Evolutionary conservation across 495 filamentous ascomycete species (phyloP).

Genomic region (Trichocladium uniseriatum): DNA sequence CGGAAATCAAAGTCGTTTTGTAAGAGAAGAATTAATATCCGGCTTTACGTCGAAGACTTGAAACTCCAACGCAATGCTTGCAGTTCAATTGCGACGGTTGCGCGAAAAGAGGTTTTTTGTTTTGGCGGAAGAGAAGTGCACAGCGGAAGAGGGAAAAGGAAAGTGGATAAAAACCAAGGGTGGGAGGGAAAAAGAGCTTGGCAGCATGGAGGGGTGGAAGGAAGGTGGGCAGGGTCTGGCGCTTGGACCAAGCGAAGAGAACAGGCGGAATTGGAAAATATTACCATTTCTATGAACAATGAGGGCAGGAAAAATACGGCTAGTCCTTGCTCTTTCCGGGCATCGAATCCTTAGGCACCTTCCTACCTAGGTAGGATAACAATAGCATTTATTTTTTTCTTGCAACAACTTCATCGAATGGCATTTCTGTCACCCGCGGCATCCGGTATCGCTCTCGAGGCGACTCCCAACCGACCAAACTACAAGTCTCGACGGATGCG

Average conservation of each 20-base stretch:
- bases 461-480: neutral
- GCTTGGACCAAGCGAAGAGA: constrained; percentile 6
- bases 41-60: neutral
- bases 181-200: constrained; percentile 10
- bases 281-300: neutral
- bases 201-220: constrained; percentile 2
- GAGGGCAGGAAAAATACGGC: constrained; percentile 1
- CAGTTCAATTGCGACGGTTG: neutral
- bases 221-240: constrained; percentile 12
- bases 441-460: constrained; percentile 6
- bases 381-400: constrained; percentile 4
- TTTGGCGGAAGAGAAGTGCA: constrained; percentile 8
- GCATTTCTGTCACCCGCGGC: neutral
- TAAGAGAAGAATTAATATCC: constrained; percentile 4
- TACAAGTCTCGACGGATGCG: neutral
- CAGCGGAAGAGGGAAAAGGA: constrained; percentile 13
- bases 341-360: neutral
- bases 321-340: constrained; percentile 5
- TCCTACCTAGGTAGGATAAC: constrained; percentile 1
- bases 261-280: neutral
- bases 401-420: neutral
- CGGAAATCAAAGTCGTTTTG: constrained; percentile 4
- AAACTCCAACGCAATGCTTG: neutral
- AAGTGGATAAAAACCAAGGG: constrained; percentile 21
- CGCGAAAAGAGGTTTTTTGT: neutral